Conservation (phyloP, 306 rosid species). For the Lathyrus sativus region DNA sequence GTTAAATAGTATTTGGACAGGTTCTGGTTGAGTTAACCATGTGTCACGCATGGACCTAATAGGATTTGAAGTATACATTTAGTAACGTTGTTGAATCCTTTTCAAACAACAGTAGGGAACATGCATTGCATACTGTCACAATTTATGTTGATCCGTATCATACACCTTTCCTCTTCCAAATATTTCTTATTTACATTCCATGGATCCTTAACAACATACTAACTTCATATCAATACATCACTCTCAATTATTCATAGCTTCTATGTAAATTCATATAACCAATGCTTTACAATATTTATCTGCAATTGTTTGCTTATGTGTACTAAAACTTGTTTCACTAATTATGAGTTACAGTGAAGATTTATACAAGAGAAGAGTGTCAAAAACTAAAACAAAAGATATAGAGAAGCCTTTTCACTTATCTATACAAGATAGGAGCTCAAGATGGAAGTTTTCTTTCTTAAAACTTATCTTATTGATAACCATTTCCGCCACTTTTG, state of each 20-base stretch:
- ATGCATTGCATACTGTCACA: not conserved
- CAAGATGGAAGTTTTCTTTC: conserved; percentile 74
- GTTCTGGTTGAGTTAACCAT: not conserved
- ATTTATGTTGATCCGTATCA: conserved; percentile 22
- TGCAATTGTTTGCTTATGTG: conserved; percentile 9
- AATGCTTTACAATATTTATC: conserved; percentile 1
- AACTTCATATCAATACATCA: conserved; percentile 15
- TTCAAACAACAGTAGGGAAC: conserved; percentile 22
- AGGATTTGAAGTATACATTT: conserved; percentile 32
- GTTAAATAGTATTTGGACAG: not conserved
- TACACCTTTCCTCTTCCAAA: conserved; percentile 24
- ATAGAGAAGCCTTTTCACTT: conserved; percentile 61
- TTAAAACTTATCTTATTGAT: conserved; percentile 61
- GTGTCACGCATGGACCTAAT: not conserved
- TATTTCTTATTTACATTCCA: conserved; percentile 30
- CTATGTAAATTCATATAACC: conserved; percentile 5
- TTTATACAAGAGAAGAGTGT: conserved; percentile 56
- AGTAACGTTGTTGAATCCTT: conserved; percentile 19
- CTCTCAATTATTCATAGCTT: conserved; percentile 34
- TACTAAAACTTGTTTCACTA: conserved; percentile 26
- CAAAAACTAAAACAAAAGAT: conserved; percentile 59
- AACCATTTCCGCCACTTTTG: conserved; percentile 60
- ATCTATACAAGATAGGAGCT: conserved; percentile 60
- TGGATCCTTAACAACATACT: conserved; percentile 40
- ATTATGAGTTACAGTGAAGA: conserved; percentile 62